Base-by-base conservation (phyloP, 2,329 filamentous ascomycete genomes). In the Fusarium lateritium region DNA sequence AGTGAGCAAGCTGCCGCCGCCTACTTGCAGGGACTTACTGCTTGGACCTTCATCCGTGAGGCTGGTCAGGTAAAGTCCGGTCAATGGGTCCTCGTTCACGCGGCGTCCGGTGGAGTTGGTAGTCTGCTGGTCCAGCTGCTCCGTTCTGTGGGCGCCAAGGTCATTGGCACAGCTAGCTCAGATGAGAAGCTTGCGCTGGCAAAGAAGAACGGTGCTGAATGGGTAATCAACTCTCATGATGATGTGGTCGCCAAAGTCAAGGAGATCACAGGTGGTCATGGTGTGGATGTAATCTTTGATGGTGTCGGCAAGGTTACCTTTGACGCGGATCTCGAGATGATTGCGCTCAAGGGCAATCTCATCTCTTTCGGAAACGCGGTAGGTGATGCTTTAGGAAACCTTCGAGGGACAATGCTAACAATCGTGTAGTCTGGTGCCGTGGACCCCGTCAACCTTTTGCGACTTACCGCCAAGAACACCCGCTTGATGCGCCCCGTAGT, bases 251-350 rank as follows among this genome's bases (percentile, higher is more conserved):
- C 78, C 38, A 84, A 86, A 76, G 89, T 93, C 7, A 83, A 85
- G 73, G 86, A 92, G 76, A 89, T 93, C 49, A 97, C 94, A 0
- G 87, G 84, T 3, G 91, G 91, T 0, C 82, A 89, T 62, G 94
- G 94, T 9, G 90, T 91, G 4, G 87, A 89, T 67, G 93, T 91
- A 11, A 91, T 97, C 28, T 97, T 94, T 76, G 94, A 97, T 77
- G 92, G 92, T 7, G 93, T 97, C 4, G 94, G 94, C 14, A 93
- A 93, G 82, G 85, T 86, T 49, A 97, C 94, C 0, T 97, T 96
- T 81, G 93, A 97, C 71, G 84, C 88, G 21, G 91, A 91, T 74
- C 78, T 97, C 68, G 88, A 94, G 69, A 87, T 89, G 72, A 85
- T 95, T 55, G 92, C 90, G 71, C 79, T 90, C 67, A 97, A 97